Base-by-base conservation (phyloP, 75 land plant species). In the Cupressus sempervirens region DNA sequence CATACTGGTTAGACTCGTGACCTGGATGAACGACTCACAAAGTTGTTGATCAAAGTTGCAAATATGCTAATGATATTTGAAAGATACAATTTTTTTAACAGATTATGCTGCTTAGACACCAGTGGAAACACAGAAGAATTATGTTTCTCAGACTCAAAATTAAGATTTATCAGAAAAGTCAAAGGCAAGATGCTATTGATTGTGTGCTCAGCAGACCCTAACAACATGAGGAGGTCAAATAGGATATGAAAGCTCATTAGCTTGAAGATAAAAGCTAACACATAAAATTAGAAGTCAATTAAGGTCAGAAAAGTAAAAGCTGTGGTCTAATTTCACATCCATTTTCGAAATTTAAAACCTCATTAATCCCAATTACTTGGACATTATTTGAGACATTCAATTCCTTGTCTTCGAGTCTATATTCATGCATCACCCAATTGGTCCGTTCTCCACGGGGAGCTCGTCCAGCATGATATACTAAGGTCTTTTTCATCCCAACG, bases 401-500 rank as follows among this genome's bases (percentile, higher is more conserved):
- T 11, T 79, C 81, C 81, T 79, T 40, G 81, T 79, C 81, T 40
- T 79, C 81, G 43, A 79, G 81, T 34, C 84, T 53, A 84, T 84
- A 84, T 26, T 84, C 85, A 26, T 72, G 74, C 84, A 84, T 84
- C 40, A 84, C 74, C 85, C 84, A 84, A 23, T 62, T 36, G 14
- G 85, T 84, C 30, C 74, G 34, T 30, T 35, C 41, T 34, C 83
- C 85, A 62, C 80, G 74, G 9, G 85, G 85, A 67, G 83, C 85
- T 11, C 45, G 38, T 14, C 85, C 85, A 14, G 26, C 16, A 30
- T 84, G 50, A 46, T 38, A 84, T 5, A 84, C 85, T 30, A 84
- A 84, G 23, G 85, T 73, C 30, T 76, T 84, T 38, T 72, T 84
- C 85, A 84, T 45, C 23, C 85, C 85, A 73, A 93, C 88, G 11